phyloP scores from a whole-genome alignment of 1,139 yeast genomes.

The Entelexis sorbosivorans region DNA sequence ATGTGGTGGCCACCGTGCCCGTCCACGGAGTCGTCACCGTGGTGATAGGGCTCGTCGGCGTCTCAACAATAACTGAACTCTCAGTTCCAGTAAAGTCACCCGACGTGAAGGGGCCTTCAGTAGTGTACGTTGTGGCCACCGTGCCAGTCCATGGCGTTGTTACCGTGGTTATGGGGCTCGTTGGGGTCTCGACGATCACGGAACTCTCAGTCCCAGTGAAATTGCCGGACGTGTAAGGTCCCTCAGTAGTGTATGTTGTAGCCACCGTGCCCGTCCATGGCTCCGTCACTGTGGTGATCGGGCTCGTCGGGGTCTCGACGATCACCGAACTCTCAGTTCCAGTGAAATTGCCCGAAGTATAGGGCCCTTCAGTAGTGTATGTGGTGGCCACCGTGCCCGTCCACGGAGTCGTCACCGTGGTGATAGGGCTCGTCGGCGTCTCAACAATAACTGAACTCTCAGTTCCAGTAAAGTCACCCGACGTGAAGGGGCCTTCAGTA shows the following conservation, averaged over 20 bases:
- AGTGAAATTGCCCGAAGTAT: neutral
- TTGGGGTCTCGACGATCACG: neutral
- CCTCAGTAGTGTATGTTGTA: no score
- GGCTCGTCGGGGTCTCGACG: neutral
- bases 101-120: neutral
- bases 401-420: constrained; percentile 2
- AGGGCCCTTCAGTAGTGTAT: neutral
- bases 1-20: no score
- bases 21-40: no score
- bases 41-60: no score
- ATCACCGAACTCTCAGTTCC: neutral
- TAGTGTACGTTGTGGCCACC: neutral
- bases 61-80: no score
- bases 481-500: neutral
- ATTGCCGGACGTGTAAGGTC: neutral
- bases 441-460: constrained; percentile 3
- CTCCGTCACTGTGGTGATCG: neutral
- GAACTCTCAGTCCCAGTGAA: neutral
- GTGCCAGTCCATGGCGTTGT: neutral
- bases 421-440: constrained; percentile 11
- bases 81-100: neutral
- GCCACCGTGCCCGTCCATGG: no score
- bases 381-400: constrained; percentile 1
- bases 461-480: neutral
- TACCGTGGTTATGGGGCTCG: neutral